Percentiles rank a stretch among this genome's conserved stretches.
These are phyloP conservation scores for Fusarium chaquense DNA, from an alignment of 2,329 filamentous ascomycete species.

Conservation along the genomic window DNA sequence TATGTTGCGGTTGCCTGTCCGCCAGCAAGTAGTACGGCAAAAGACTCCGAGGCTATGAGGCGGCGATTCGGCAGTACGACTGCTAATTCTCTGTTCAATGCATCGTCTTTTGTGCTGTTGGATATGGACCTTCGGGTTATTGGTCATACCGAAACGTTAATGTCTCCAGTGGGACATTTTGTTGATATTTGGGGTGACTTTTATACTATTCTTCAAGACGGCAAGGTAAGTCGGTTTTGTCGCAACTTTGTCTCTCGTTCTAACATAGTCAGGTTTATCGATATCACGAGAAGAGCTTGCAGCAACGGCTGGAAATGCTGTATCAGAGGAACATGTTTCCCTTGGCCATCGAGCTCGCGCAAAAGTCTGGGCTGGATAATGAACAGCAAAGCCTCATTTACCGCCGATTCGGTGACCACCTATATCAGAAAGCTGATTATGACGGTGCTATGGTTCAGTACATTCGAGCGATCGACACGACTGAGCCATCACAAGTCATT, in stretches of 20 bases:
- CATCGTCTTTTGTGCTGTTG: constrained; percentile 89
- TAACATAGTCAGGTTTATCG: constrained; percentile 73
- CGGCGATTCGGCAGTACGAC: constrained; percentile 79
- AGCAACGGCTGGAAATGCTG: constrained; percentile 91
- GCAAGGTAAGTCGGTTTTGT: constrained; percentile 72
- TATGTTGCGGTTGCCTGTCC: constrained; percentile 91
- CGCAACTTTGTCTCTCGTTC: not conserved
- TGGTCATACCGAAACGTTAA: constrained; percentile 86
- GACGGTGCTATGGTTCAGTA: constrained; percentile 99
- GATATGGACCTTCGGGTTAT: constrained; percentile 92
- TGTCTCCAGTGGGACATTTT: constrained; percentile 81
- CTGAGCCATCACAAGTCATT: constrained; percentile 95
- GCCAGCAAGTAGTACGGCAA: constrained; percentile 66
- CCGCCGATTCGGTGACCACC: constrained; percentile 90
- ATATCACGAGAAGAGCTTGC: constrained; percentile 90
- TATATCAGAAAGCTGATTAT: constrained; percentile 95
- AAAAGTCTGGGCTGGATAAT: constrained; percentile 84
- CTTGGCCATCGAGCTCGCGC: constrained; percentile 90
- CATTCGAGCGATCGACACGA: constrained; percentile 93
- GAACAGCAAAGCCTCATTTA: constrained; percentile 92
- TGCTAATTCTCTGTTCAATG: constrained; percentile 81
- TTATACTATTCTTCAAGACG: constrained; percentile 90
- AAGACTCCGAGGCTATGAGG: constrained; percentile 70
- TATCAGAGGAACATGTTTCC: constrained; percentile 95
- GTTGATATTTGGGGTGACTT: constrained; percentile 93